Evolutionary conservation across 768 basidiomycete genomes (phyloP), one percentile per base, ranked within the genome.

Genomic region (Scleroderma bovista): DNA sequence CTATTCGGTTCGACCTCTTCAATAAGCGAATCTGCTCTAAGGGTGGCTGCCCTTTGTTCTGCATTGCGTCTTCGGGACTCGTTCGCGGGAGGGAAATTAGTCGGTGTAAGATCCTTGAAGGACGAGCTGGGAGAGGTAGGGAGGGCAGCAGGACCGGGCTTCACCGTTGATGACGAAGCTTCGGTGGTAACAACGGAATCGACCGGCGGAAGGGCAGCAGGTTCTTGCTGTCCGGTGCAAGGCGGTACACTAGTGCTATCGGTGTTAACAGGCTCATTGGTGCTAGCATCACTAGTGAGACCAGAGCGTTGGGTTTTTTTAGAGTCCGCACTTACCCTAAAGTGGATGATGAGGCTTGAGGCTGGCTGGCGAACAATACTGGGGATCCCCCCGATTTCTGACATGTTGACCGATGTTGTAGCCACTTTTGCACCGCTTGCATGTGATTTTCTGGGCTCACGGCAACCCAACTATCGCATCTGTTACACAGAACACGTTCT

Each of bases 21-120:
- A 47, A 88, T 77, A 7, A 87, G 72, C 0, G 68, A 59, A 64
- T 91, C 88, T 2, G 81, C 77, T 6, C 82, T 74, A 32, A 91
- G 74, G 2, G 79, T 79, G 10, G 84, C 84, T 0, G 83, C 85
- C 26, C 88, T 80, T 65, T 89, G 86, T 59, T 89, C 88, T 17
- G 88, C 86, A 56, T 86, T 88, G 49, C 84, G 77, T 23, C 85
- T 71, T 20, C 86, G 78, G 15, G 84, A 81, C 57, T 87, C 87
- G 53, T 84, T 69, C 20, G 74, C 66, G 8, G 80, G 76, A 29
- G 78, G 71, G 53, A 78, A 84, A 60, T 73, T 81, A 22, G 70
- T 64, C 0, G 81, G 78, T n/a, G 70, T 79, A 50, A 81, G 74
- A 57, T 82, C 80, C 60, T 79, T 79, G 66, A 79, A 77, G 23